Percentiles rank a stretch among this genome's conserved stretches.
Evolutionary conservation across 2,329 filamentous ascomycete genomes (phyloP).

Genomic region (Xylariaceae sp.): DNA sequence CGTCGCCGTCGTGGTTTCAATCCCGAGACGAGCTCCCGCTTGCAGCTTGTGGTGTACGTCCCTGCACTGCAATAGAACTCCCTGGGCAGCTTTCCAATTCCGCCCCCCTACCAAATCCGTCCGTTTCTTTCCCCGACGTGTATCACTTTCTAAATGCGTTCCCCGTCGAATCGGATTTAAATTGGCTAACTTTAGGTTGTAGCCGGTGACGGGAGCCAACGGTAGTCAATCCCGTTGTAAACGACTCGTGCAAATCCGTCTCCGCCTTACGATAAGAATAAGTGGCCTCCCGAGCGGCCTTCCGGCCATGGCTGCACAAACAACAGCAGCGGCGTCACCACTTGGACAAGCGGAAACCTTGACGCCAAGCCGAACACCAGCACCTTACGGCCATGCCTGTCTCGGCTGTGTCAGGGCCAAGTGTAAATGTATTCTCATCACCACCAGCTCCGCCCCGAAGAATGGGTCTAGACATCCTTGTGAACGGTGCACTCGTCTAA

Average conservation of each 20-base stretch:
- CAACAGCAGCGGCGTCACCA: neutral
- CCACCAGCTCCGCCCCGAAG: slow-evolving; percentile 3
- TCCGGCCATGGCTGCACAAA: slow-evolving; percentile 8
- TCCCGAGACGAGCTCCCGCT: too few relatives aligned
- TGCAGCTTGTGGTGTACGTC: too few relatives aligned
- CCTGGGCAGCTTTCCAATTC: too few relatives aligned
- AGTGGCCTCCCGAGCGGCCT: neutral
- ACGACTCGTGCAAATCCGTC: slow-evolving; percentile 10
- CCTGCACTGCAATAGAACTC: too few relatives aligned
- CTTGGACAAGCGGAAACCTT: neutral
- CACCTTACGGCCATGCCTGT: slow-evolving; percentile 41
- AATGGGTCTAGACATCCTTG: slow-evolving; percentile 22
- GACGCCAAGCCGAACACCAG: slow-evolving; percentile 25
- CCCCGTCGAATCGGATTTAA: neutral
- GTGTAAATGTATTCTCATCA: slow-evolving; percentile 41
- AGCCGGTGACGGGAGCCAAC: neutral
- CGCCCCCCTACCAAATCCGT: too few relatives aligned
- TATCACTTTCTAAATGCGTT: neutral
- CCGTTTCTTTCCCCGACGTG: too few relatives aligned
- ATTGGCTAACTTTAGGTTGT: neutral
- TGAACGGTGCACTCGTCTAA: slow-evolving; percentile 41
- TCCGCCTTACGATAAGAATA: neutral
- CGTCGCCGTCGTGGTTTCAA: too few relatives aligned
- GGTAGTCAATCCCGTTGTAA: slow-evolving; percentile 15
- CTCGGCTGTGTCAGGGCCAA: slow-evolving; percentile 42